Conservation (phyloP, 441 rosid genomes). For the Capsella rubella region DNA sequence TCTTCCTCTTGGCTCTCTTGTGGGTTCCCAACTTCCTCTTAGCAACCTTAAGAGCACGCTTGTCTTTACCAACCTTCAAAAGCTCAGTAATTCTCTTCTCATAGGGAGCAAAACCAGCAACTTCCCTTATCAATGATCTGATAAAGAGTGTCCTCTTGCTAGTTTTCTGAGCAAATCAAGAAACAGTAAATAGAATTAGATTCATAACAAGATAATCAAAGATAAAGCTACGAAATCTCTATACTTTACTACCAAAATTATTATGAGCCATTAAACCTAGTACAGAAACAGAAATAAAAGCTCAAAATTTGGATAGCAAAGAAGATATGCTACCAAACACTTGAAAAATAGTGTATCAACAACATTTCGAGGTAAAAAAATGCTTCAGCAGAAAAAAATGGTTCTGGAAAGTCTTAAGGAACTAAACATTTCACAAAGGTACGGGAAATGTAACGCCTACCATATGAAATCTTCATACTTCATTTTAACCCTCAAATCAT, state of each 20-base stretch:
- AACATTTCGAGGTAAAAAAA: no score
- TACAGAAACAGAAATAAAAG: not conserved
- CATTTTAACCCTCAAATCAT: not conserved
- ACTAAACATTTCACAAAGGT: not conserved
- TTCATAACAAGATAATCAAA: not conserved
- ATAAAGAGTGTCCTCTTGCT: slow-evolving; percentile 69
- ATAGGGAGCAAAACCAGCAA: slow-evolving; percentile 72
- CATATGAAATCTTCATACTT: not conserved
- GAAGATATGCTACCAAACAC: not conserved
- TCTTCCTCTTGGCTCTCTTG: slow-evolving; percentile 79
- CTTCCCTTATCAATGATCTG: slow-evolving; percentile 64
- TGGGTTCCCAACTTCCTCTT: slow-evolving; percentile 80
- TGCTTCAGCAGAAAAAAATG: not conserved
- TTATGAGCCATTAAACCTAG: not conserved
- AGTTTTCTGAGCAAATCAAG: slow-evolving; percentile 47
- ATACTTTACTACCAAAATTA: no score
- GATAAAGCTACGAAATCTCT: not conserved
- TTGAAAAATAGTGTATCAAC: not conserved
- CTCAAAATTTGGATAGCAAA: not conserved
- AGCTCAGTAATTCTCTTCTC: slow-evolving; percentile 79
- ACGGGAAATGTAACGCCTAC: not conserved
- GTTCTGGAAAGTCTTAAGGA: not conserved
- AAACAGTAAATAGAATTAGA: not conserved
- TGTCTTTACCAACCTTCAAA: slow-evolving; percentile 73
- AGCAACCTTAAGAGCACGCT: slow-evolving; percentile 66